Base-by-base conservation (phyloP, 1,284 basidiomycete genomes). In the Sanghuangporus weigelae region DNA sequence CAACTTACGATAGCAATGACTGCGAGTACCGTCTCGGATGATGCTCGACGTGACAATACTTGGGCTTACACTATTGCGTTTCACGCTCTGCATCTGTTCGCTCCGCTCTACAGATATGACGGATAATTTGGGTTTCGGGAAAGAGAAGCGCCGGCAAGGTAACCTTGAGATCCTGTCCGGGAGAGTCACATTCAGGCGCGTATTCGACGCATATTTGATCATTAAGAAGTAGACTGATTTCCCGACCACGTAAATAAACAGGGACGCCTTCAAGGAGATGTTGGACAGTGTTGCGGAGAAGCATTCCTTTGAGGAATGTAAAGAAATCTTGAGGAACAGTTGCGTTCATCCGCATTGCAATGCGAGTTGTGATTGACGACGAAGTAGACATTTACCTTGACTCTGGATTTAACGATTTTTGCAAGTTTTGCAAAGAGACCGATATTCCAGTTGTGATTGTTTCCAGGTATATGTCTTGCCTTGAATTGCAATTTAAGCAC, bases 361-460 rank as follows among this genome's bases (percentile, higher is more conserved):
- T 35, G 12, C 14, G 19, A 40, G 40, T 21, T 16, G 49, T 12
- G 64, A 71, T 66, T 65, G 19, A 54, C 36, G 12, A 31, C 11
- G 35, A 16, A 39, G 5, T 71, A 91, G 93, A 92, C 71, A 93
- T 96, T 74, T 81, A 82, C 60, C 84, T 97, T 51, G 95, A 97
- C 73, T 76, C 87, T 0, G 94, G 94, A 16, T 98, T 98, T 80
- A 88, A 87, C 70, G 82, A 86, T 8, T 97, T 96, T 75, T 89
- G 90, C 75, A 74, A 78, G 35, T 96, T 89, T 84, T 93, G 91
- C 76, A 89, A 89, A 71, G 76, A 75, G 1, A 80, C 86, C 63
- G 87, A 87, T 68, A 84, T 96, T 57, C 94, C 95, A 14, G 82
- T 97, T 65, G 89, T 96, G 67, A 94, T 98, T 71, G 93, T 97